Evolutionary conservation across 345 rosid genomes (phyloP), one percentile per base, ranked within the genome.

Genomic region (Camelina laxa): DNA sequence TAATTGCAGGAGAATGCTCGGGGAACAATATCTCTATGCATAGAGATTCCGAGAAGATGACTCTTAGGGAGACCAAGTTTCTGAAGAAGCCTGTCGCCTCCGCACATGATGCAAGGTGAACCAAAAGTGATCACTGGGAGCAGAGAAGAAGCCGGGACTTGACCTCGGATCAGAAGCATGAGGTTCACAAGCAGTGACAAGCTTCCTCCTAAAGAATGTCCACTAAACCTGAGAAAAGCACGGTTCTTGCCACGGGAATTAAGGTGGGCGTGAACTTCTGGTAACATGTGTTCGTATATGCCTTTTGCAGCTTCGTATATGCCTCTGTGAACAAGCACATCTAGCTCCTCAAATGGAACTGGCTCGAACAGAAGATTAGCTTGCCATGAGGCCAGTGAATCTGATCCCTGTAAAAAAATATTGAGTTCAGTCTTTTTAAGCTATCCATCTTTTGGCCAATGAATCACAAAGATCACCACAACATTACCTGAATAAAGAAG

Each of bases 271-370:
- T 58, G 85, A 27, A 91, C 88, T 83, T 95, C 96, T 1, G 98
- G 97, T 85, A 95, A 75, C 90, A 91, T 89, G 75, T 95, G 97
- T 24, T 86, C 87, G 62, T 89, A 95, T 19, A 89, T 89, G 14
- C 98, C 99, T 83, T 92, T 95, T 22, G 99, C 99, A 61, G 97
- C 99, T 87, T 92, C 98, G 49, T 95, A 92, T 65, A 95, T 95
- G 14, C 99, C 99, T 85, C 98, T 87, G 60, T 95, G 99, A 73
- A 90, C 96, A 74, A 67, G 86, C 44, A 88, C 88, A 81, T 89
- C 93, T 61, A 90, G 67, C 22, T 92, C 97, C 91, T 95, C 99
- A 65, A 95, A 95, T 60, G 83, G 81, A 38, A 88, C 75, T 21
- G 99, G 99, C 84, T 95, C 99, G 67, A 95, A 95, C 17, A 95